Evolutionary conservation across 805 yeast species (phyloP).

Genomic region (Ogataea minuta): DNA sequence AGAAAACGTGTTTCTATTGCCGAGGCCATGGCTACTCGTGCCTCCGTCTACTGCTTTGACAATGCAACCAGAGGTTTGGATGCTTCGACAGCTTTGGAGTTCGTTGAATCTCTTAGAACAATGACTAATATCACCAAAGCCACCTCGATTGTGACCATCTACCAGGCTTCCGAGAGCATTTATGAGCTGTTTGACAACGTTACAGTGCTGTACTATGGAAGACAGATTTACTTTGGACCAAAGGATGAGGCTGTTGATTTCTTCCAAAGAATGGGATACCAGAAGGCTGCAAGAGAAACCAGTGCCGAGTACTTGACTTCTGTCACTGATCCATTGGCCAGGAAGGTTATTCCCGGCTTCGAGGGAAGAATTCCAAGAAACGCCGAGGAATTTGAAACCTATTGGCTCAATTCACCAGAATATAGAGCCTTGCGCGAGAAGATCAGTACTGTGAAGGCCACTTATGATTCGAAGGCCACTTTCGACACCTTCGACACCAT

Average conservation of each 20-base stretch:
- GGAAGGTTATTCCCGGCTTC: slow-evolving; percentile 46
- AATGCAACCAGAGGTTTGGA: slow-evolving; percentile 72
- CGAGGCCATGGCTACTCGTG: slow-evolving; percentile 56
- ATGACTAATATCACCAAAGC: slow-evolving; percentile 54
- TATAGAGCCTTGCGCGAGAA: slow-evolving; percentile 36
- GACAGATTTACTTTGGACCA: slow-evolving; percentile 61
- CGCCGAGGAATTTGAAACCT: slow-evolving; percentile 55
- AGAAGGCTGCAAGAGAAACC: slow-evolving; percentile 61
- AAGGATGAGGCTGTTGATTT: slow-evolving; percentile 50
- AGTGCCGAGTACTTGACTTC: slow-evolving; percentile 68
- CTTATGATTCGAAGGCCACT: slow-evolving; percentile 33
- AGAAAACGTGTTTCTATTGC: slow-evolving; percentile 70
- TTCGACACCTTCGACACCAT: slow-evolving; percentile 30
- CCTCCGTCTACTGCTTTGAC: slow-evolving; percentile 60
- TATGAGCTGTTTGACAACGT: slow-evolving; percentile 61
- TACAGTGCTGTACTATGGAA: slow-evolving; percentile 58
- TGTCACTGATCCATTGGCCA: slow-evolving; percentile 63
- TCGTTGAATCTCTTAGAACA: slow-evolving; percentile 56
- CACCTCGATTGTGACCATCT: slow-evolving; percentile 63
- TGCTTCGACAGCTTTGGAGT: slow-evolving; percentile 69
- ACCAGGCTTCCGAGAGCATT: slow-evolving; percentile 66
- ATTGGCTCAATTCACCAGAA: slow-evolving; percentile 59
- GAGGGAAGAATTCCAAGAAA: slow-evolving; percentile 53
- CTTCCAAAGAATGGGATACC: slow-evolving; percentile 60
- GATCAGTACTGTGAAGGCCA: slow-evolving; percentile 37